These are phyloP conservation scores for Bremia lactucae DNA, from an alignment of 352 stramenopile genomes.

Conservation along the genomic window DNA sequence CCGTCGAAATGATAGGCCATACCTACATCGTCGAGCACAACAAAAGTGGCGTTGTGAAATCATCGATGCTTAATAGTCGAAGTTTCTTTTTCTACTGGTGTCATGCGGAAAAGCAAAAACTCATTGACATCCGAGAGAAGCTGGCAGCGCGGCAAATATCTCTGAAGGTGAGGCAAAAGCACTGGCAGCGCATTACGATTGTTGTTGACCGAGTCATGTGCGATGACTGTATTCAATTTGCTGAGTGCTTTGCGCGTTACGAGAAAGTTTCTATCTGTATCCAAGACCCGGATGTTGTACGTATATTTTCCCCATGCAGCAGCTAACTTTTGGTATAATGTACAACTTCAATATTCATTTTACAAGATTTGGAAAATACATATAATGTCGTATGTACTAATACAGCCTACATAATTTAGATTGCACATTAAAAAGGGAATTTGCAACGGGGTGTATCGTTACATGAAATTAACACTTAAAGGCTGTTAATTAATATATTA, in stretches of 20 bases:
- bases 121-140: slow-evolving; percentile 65
- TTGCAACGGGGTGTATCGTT: too few species aligned
- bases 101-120: slow-evolving; percentile 80
- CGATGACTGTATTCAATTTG: slow-evolving; percentile 62
- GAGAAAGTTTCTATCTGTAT: slow-evolving; percentile 36
- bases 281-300: slow-evolving; percentile 32
- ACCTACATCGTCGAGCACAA: slow-evolving; percentile 55
- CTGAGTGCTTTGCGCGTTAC: slow-evolving; percentile 25
- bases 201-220: slow-evolving; percentile 71
- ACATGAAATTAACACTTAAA: too few species aligned
- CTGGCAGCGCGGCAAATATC: slow-evolving; percentile 11
- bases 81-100: slow-evolving; percentile 85
- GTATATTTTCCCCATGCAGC: slow-evolving; percentile 31
- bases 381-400: too few species aligned
- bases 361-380: too few species aligned
- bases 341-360: too few species aligned
- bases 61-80: slow-evolving; percentile 58
- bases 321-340: too few species aligned
- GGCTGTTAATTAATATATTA: too few species aligned
- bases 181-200: slow-evolving; percentile 46
- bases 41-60: slow-evolving; percentile 27
- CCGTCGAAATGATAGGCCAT: slow-evolving; percentile 49
- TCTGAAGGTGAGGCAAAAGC: slow-evolving; percentile 4
- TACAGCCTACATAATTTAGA: too few species aligned
- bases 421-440: too few species aligned